Evolutionary conservation across 768 basidiomycete genomes (phyloP).

Genomic region (Russula virescens): DNA sequence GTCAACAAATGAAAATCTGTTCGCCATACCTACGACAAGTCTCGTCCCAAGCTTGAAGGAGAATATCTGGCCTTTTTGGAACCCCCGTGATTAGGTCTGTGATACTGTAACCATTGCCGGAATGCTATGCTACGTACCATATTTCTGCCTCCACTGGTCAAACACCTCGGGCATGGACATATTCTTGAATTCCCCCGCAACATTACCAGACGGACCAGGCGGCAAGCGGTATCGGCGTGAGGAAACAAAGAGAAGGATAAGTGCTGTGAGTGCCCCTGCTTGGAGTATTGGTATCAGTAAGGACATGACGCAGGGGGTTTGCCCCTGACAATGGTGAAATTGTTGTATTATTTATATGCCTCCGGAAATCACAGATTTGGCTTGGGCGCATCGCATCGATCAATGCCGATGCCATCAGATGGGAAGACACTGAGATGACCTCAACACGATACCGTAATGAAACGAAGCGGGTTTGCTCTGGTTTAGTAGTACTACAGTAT

Average conservation of each 20-base stretch:
- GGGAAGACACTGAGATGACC: too few species aligned
- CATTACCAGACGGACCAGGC: constrained; percentile 12
- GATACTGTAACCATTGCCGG: too few species aligned
- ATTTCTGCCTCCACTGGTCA: constrained; percentile 3
- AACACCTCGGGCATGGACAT: not conserved
- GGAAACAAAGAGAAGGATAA: not conserved
- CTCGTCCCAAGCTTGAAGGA: constrained; percentile 11
- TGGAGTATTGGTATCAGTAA: not conserved
- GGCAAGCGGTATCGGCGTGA: constrained; percentile 4
- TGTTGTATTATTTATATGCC: not conserved
- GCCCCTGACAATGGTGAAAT: too few species aligned
- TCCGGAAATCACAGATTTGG: too few species aligned
- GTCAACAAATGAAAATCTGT: not conserved
- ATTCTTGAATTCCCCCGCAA: constrained; percentile 1
- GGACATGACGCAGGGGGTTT: not conserved
- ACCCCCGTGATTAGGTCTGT: not conserved
- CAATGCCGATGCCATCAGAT: too few species aligned
- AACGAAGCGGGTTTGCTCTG: too few species aligned
- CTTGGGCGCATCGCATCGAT: too few species aligned
- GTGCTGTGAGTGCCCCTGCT: not conserved
- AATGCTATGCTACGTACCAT: not conserved
- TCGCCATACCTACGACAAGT: constrained; percentile 5
- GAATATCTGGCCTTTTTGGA: constrained; percentile 14
- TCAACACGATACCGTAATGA: too few species aligned
- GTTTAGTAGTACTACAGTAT: too few species aligned